Conservation (phyloP, 192 early-diverging fungal species). For the Linderina pennispora region DNA sequence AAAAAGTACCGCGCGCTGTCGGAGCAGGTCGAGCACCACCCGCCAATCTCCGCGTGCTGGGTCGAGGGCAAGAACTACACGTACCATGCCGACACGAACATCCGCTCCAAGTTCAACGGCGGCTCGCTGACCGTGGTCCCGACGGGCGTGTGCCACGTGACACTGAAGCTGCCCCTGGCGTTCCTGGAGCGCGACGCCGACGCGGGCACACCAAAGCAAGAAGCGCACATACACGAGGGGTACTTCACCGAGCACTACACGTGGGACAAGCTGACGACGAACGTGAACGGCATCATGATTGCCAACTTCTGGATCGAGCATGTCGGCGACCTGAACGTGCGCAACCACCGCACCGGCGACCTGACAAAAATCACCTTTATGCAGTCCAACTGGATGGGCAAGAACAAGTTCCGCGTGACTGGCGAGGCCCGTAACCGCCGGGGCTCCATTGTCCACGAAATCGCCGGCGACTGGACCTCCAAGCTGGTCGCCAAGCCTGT, state of each 20-base stretch:
- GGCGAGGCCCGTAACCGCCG: slow-evolving; percentile 50
- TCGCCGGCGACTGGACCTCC: slow-evolving; percentile 65
- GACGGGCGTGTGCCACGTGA: slow-evolving; percentile 74
- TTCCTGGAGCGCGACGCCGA: slow-evolving; percentile 45
- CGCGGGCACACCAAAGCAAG: slow-evolving; percentile 22
- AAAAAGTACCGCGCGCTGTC: slow-evolving; percentile 75
- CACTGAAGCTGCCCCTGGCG: slow-evolving; percentile 60
- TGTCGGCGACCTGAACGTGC: slow-evolving; percentile 77
- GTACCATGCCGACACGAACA: slow-evolving; percentile 83
- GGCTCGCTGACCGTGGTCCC: slow-evolving; percentile 77
- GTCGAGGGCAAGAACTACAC: slow-evolving; percentile 75
- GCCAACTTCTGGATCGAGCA: slow-evolving; percentile 82
- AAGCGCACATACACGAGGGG: slow-evolving; percentile 39
- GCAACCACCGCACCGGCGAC: slow-evolving; percentile 81
- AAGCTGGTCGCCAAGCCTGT: slow-evolving; percentile 52
- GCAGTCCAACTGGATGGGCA: slow-evolving; percentile 66
- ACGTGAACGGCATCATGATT: slow-evolving; percentile 81
- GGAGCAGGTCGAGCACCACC: slow-evolving; percentile 88
- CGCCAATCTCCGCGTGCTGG: slow-evolving; percentile 85
- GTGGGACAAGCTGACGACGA: slow-evolving; percentile 83
- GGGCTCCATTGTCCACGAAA: slow-evolving; percentile 52
- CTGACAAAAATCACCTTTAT: slow-evolving; percentile 73
- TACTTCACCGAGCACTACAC: slow-evolving; percentile 73
- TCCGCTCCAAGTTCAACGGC: slow-evolving; percentile 82
- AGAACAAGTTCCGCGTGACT: slow-evolving; percentile 57